phyloP scores from a whole-genome alignment of 352 stramenopile genomes.

The Globisporangium uncinulatum region DNA sequence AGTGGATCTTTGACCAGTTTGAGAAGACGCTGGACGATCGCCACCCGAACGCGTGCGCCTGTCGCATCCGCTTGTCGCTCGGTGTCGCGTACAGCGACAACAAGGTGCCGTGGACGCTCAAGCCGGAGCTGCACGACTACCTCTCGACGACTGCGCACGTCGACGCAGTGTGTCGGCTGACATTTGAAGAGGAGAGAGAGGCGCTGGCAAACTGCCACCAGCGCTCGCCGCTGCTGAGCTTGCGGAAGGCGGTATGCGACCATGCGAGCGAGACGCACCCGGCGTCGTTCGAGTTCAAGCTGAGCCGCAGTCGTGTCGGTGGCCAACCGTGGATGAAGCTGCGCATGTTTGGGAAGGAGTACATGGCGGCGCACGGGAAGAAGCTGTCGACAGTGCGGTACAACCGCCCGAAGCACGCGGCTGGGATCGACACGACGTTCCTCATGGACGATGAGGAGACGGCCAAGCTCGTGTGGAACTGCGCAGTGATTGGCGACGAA shows the following conservation, averaged over 20 bases:
- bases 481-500: conserved; percentile 73
- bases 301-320: conserved; percentile 64
- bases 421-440: conserved; percentile 49
- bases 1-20: conserved; percentile 97
- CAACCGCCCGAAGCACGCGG: conserved; percentile 65
- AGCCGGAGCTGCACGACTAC: conserved; percentile 84
- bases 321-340: conserved; percentile 85
- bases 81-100: conserved; percentile 88
- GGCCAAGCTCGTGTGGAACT: conserved; percentile 81
- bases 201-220: conserved; percentile 75
- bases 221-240: conserved; percentile 51
- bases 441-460: conserved; percentile 75
- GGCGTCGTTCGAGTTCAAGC: conserved; percentile 49
- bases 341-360: conserved; percentile 66
- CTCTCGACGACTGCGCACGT: conserved; percentile 87
- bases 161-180: conserved; percentile 91
- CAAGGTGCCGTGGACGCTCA: conserved; percentile 87
- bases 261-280: conserved; percentile 23
- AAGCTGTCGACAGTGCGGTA: conserved; percentile 81
- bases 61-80: conserved; percentile 86
- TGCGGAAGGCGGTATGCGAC: conserved; percentile 71
- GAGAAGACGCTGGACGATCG: conserved; percentile 93
- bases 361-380: conserved; percentile 69
- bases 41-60: conserved; percentile 94
- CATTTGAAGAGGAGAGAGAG: conserved; percentile 93